Evolutionary conservation across 129 eudicot species (phyloP).

Genomic region (Rutidosis leptorrhynchoides): DNA sequence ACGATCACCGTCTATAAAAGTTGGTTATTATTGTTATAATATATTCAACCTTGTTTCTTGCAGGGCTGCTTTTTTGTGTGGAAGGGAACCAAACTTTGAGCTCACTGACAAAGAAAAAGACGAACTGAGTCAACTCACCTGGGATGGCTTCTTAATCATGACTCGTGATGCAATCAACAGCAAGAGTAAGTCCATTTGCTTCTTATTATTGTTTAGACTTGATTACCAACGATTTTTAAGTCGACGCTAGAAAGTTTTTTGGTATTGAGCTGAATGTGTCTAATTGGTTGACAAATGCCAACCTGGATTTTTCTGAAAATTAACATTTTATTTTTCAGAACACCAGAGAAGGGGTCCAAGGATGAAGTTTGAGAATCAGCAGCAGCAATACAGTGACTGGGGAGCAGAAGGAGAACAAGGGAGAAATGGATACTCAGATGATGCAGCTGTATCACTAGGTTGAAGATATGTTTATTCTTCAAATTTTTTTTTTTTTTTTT

Average conservation of each 20-base stretch:
- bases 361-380: constrained; percentile 44
- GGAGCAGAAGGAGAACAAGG: constrained; percentile 52
- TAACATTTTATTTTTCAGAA: constrained; percentile 40
- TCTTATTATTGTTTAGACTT: not conserved
- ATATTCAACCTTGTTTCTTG: constrained; percentile 15
- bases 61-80: constrained; percentile 98
- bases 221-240: not conserved
- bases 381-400: constrained; percentile 35
- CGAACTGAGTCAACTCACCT: constrained; percentile 66
- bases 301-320: not conserved
- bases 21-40: not conserved
- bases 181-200: constrained; percentile 52
- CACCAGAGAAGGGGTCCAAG: constrained; percentile 48
- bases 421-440: constrained; percentile 56
- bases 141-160: constrained; percentile 81
- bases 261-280: not conserved
- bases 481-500: constrained; percentile 5
- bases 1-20: too few species aligned
- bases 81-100: constrained; percentile 92
- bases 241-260: not conserved
- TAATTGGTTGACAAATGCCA: not conserved
- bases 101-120: constrained; percentile 69
- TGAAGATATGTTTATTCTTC: too few species aligned
- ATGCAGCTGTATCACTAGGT: constrained; percentile 32
- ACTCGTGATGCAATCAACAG: constrained; percentile 72